Base-by-base conservation (phyloP, 2,329 filamentous ascomycete species). In the Pseudonectria buxi region DNA sequence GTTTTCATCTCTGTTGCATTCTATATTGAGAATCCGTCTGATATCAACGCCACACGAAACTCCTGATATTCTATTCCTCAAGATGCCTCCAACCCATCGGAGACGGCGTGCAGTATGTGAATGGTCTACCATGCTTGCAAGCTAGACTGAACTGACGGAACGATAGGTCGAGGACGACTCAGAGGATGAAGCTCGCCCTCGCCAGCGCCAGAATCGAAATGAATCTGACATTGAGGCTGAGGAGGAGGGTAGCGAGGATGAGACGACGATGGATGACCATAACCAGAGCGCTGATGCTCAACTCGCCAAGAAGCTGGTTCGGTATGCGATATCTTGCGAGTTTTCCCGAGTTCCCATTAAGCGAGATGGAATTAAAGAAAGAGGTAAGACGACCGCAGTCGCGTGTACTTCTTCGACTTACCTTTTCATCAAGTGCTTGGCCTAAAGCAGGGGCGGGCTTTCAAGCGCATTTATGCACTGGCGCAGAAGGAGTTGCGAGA, bases 401-500 rank as follows among this genome's bases (percentile, higher is more conserved):
- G 9, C 18, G 9, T 22, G 5, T 5, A 22, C 9, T 22, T 9
- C 18, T 5, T 22, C 5, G 9, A 22, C 18, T 22, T 22, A 22
- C 18, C 18, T 9, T 22, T 22, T 10, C 11, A n/a, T 2, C 3
- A 16, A 79, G 86, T 94, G 1, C 76, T 95, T 9, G 85, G 83
- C 5, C 18, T 9, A 13, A 72, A 79, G 30, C 74, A 81, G 7
- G 66, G 77, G 6, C 71, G 82, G 24, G 68, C 78, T 25, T 96
- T 95, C 58, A 88, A 79, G 55, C 59, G 64, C 10, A 78, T 95
- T 4, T 95, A 95, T 53, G 74, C 76, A 1, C 68, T 74, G 27
- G 86, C 90, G 28, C 90, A 98, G 58, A 62, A 67, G 24, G 75
- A 84, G 46, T 66, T 98, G 26, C 68, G 72, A 31, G 64, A 65